Base-by-base conservation (phyloP, 192 early-diverging fungal genomes). In the Backusella macrospora region DNA sequence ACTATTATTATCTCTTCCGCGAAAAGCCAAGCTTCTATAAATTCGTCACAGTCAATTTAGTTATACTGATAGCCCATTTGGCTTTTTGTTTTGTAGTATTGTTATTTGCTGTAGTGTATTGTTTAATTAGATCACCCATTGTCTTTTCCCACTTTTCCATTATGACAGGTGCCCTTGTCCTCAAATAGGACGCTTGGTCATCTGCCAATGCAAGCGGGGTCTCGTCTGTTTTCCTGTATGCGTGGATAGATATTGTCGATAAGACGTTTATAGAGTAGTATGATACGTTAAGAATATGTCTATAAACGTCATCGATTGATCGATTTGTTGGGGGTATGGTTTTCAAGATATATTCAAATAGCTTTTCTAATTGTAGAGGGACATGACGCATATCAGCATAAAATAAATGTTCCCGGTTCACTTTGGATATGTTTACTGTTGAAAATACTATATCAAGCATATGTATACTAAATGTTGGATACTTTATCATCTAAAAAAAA, bases 231-330 rank as follows among this genome's bases (percentile, higher is more conserved):
- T 45, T 26, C 21, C 43, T 23, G 12, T 47, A 45, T 1, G 23
- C 42, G 26, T 5, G 43, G 26, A 47, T 29, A 42, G 67, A 47
- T 44, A 45, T 26, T 1, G 67, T 68, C 7, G 67, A 45, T 23
- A 68, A 68, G 13, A 68, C 29, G 47, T 26, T 44, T 43, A 47
- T 34, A 23, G 13, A 14, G 21, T 68, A 68, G 10, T 68, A 29
- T 12, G 67, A 68, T 47, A 68, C 67, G 26, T 46, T 34, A 16
- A 23, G 9, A 14, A 68, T 43, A 26, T 68, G 67, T 68, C 67
- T 39, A 68, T 68, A 68, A 3, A 68, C 16, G 26, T 29, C 15
- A 43, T 39, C 13, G 13, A 68, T 10, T 44, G 18, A 15, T 23
- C 52, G 52, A 7, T 21, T 47, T 0, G 44, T 46, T 29, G 16